Base-by-base conservation (phyloP, 805 yeast species). In the Deakozyma indianensis region DNA sequence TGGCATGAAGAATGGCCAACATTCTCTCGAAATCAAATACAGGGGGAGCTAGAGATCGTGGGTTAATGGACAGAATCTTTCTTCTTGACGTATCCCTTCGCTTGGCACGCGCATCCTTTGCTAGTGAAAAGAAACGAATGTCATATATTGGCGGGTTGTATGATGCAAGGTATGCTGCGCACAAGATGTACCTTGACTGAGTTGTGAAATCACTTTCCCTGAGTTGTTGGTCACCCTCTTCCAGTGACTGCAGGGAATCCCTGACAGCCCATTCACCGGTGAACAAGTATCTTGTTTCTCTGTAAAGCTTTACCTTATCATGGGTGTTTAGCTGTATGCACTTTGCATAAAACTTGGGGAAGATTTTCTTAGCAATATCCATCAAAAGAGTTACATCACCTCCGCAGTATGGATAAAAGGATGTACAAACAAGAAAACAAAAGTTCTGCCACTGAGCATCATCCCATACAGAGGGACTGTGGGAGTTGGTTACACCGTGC, bases 101-200 rank as follows among this genome's bases (percentile, higher is more conserved):
- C 49, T 54, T 57, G 42, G 54, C 57, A 52, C 68, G 65, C 18
- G 69, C 66, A 14, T 71, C 75, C 50, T 69, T 74, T 41, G 81
- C 65, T 48, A 71, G 76, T 25, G 95, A 80, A 55, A 84, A 88
- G 45, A 74, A 66, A 44, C 76, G 73, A 54, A 78, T 64, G 60
- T 87, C 96, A 55, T 72, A 73, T 49, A 75, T 73, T 1, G 80
- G 77, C 24, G 80, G 83, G 46, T 77, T 75, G 56, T 74, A 83
- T 0, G 95, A 85, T 0, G 95, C 94, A 42, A 87, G 63, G 58
- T 82, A 88, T 0, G 94, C 79, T 1, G 95, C 85, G 25, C 86
- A 71, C 15, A 87, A 61, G n/a, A 88, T 62, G 56, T 73, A 84
- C 56, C 83, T 82, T 2, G 90, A 73, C 43, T 74, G 70, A 5